These are phyloP conservation scores for Solanum microdontum DNA, from an alignment of 257 asterid species.

Conservation along the genomic window DNA sequence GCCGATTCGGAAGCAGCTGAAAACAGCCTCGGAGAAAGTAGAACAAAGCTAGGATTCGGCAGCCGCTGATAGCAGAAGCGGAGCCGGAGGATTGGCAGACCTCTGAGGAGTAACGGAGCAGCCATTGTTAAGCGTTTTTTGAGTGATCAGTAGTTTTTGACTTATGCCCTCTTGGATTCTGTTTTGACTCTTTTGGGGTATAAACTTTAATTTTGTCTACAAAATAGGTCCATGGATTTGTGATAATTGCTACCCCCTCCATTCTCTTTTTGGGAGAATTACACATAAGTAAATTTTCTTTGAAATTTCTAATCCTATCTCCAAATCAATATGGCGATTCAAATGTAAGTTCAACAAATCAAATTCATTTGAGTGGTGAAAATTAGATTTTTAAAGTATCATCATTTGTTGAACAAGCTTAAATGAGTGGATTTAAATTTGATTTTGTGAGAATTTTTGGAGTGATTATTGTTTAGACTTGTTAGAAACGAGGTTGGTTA, in stretches of 20 bases:
- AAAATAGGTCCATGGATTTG: background rate
- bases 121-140: slow-evolving; percentile 34
- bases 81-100: slow-evolving; percentile 47
- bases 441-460: background rate
- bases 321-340: background rate
- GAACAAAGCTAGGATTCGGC: slow-evolving; percentile 7
- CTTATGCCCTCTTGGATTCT: background rate
- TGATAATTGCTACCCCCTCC: background rate
- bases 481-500: background rate
- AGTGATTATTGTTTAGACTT: background rate
- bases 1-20: slow-evolving; percentile 23
- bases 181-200: background rate
- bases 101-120: slow-evolving; percentile 38
- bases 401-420: background rate
- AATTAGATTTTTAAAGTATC: background rate
- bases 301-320: no score
- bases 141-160: background rate
- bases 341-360: background rate
- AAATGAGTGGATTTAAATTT: background rate
- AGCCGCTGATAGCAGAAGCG: slow-evolving; percentile 28
- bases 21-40: slow-evolving; percentile 24
- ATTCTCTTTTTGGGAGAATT: background rate
- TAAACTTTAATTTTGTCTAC: background rate
- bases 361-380: background rate
- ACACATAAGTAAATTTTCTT: background rate